phyloP scores from a whole-genome alignment of 2,329 filamentous ascomycete genomes.

The Orbilia quercus region DNA sequence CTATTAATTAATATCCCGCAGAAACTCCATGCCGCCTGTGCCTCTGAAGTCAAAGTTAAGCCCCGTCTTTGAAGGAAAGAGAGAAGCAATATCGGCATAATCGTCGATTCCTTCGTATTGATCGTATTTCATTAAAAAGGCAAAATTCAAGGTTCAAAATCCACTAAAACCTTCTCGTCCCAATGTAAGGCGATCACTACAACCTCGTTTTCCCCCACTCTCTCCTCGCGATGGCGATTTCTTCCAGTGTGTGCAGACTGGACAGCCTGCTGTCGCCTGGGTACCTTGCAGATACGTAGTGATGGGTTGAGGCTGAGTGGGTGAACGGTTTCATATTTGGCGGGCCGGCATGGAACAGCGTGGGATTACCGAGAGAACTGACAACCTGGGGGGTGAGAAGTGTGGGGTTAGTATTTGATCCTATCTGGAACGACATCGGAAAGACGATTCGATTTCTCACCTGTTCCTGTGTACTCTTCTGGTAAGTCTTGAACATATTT shows the following conservation, averaged over 20 bases:
- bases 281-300: conserved; percentile 58
- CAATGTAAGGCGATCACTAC: conserved; percentile 36
- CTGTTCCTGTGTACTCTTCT: conserved; percentile 49
- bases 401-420: conserved; percentile 11
- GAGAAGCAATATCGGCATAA: conserved; percentile 15
- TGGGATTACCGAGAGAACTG: conserved; percentile 29
- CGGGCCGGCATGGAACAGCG: conserved; percentile 45
- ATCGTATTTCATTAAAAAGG: conserved; percentile 28
- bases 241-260: conserved; percentile 54
- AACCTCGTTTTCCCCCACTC: conserved; percentile 51
- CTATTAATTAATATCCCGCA: conserved; percentile 1
- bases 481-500: conserved; percentile 54
- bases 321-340: conserved; percentile 57
- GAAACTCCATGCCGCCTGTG: conserved; percentile 27
- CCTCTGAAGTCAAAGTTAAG: no score
- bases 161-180: conserved; percentile 8
- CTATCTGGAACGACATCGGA: background rate
- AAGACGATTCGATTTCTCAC: conserved; percentile 5
- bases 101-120: conserved; percentile 8
- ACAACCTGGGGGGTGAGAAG: conserved; percentile 28
- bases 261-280: conserved; percentile 55
- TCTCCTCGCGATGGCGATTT: conserved; percentile 53
- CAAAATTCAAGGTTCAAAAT: background rate
- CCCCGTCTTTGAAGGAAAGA: background rate
- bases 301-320: conserved; percentile 58